These are phyloP conservation scores for Leishmania tropica DNA, from an alignment of 208 protist species.

Conservation along the genomic window DNA sequence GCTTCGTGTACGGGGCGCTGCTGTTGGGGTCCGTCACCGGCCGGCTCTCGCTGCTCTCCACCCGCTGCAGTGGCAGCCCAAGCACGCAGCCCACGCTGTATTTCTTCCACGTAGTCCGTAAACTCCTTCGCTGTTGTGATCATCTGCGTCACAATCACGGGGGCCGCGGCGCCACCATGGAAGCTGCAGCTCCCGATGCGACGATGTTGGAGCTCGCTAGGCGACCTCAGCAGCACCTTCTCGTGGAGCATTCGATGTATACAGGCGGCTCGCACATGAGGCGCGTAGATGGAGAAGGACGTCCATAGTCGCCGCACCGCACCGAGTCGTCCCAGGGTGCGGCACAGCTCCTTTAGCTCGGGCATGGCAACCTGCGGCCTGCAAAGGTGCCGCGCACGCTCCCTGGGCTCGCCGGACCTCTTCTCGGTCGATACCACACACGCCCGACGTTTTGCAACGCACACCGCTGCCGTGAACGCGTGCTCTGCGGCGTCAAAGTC, in stretches of 20 bases:
- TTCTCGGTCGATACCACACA: neutral
- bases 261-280: conserved; percentile 15
- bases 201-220: neutral
- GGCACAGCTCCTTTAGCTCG: conserved; percentile 16
- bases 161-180: neutral
- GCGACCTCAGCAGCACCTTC: conserved; percentile 26
- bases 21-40: neutral
- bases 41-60: neutral
- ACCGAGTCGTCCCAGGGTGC: conserved; percentile 11
- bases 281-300: conserved; percentile 27
- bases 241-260: conserved; percentile 27
- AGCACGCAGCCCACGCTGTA: conserved; percentile 18
- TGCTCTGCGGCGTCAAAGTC: neutral
- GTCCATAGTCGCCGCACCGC: conserved; percentile 23
- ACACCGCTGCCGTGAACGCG: neutral
- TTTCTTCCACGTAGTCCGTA: conserved; percentile 15
- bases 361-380: neutral
- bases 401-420: neutral
- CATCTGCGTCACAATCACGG: conserved; percentile 42
- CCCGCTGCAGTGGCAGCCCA: neutral
- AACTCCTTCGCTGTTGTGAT: conserved; percentile 34
- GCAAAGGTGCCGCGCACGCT: neutral
- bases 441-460: neutral
- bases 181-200: neutral
- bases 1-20: neutral